Evolutionary conservation across 2,329 filamentous ascomycete species (phyloP), one percentile per base, ranked within the genome.

Genomic region (Trichoderma sp.): DNA sequence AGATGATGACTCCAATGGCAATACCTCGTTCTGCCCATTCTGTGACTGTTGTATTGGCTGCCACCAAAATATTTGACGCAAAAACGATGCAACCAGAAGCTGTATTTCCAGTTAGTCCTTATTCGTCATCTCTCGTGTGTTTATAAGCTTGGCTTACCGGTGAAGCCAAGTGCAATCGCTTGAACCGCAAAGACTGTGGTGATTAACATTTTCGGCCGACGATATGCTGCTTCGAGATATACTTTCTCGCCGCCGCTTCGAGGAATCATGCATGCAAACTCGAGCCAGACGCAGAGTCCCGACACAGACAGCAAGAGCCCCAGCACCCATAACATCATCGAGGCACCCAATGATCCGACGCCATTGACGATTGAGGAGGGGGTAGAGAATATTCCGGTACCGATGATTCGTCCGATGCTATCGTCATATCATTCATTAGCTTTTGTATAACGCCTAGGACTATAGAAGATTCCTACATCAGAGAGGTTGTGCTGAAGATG

Each of bases 371-470:
- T 75, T 28, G 74, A 74, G 5, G 74, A 76, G 3, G 74, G 74
- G 4, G 74, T 75, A 8, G 74, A 74, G 30, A 76, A 76, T 60
- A 76, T 76, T 53, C 74, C 74, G 4, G 74, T 76, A 18, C 74
- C 74, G n/a, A 76, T 73, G 47, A 76, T 76, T 71, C 74, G 74
- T 11, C 74, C 74, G 70, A 76, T 70, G 56, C 74, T 75, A 34
- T 18, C 21, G 18, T 14, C 30, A 6, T 9, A 30, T 60, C 12
- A 21, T 61, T 64, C 15, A 21, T 62, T 64, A 36, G 15, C 47
- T 24, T 51, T 26, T 2, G n/a, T 14, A 6, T 15, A 5, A 5
- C 14, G 8, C 9, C 53, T 24, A 5, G 9, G 7, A 28, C 9
- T 6, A 11, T 3, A 34, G 15, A 39, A 6, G 14, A 15, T 28